Base-by-base conservation (phyloP, 345 rosid genomes). In the Pistacia vera region DNA sequence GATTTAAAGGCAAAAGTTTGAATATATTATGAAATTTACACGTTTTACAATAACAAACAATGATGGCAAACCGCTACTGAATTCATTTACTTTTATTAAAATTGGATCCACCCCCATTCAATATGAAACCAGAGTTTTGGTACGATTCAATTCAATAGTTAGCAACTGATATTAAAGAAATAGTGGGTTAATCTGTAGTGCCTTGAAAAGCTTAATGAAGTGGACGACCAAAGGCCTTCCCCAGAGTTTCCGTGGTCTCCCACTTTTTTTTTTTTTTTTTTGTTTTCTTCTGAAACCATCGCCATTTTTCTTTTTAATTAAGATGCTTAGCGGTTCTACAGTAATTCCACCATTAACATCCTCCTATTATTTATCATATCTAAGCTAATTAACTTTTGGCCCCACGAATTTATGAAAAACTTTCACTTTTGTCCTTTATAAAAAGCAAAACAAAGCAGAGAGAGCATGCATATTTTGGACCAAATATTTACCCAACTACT, bases 391-490 rank as follows among this genome's bases (percentile, higher is more conserved):
- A 20, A 66, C 2, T 20, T n/a, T 20, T 49, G 58, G 59, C 38
- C 73, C 73, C 64, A 38, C 18, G 41, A 69, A 17, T 69, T 54
- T 12, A 51, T 52, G 16, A 11, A 12, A 38, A 36, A 49, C 74
- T 57, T 57, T 36, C 52, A 56, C 64, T 70, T 70, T 70, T 44
- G 48, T 11, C 74, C 74, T 70, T 57, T 56, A n/a, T 12, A 59
- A 3, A 70, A 70, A 38, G 74, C 52, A 54, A 62, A 0, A 6
- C 51, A 38, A 63, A 61, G 38, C 38, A 60, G 4, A 20, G 57
- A 60, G 4, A 20, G 70, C 57, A 4, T 52, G 38, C 60, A 17
- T 9, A 68, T 8, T 28, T 62, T 35, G 52, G 35, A 30, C 33
- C 33, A 30, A 30, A 30, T 30, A 70, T 2, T 69, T 18, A 54